Evolutionary conservation across 352 stramenopile species (phyloP).

Genomic region (Globisporangium cederbergense): DNA sequence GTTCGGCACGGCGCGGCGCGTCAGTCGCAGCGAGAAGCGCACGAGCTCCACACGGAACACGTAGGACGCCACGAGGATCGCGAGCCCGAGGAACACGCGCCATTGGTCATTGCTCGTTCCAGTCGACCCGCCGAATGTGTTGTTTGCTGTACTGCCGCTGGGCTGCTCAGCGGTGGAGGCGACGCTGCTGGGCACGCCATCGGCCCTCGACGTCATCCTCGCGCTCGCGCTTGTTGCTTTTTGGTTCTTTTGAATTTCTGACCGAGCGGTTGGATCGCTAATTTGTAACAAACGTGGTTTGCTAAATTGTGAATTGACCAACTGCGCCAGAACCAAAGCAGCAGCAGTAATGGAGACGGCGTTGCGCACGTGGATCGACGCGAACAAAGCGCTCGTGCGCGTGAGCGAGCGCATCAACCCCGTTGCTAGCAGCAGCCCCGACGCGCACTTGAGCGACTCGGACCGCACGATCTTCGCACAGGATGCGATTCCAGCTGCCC

Average conservation of each 20-base stretch:
- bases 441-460: slow-evolving; percentile 21
- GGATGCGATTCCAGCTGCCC: slow-evolving; percentile 22
- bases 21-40: slow-evolving; percentile 66
- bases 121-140: neutral
- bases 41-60: slow-evolving; percentile 77
- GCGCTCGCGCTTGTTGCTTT: neutral
- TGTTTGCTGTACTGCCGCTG: neutral
- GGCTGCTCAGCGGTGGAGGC: neutral
- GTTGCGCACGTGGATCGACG: slow-evolving; percentile 38
- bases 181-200: neutral
- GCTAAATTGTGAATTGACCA: no score
- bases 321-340: neutral
- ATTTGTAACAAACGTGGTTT: neutral
- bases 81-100: slow-evolving; percentile 70
- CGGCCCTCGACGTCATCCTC: neutral
- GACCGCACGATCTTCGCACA: slow-evolving; percentile 55
- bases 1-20: slow-evolving; percentile 51
- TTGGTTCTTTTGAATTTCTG: neutral
- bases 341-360: slow-evolving; percentile 1
- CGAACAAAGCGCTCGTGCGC: slow-evolving; percentile 26
- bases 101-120: slow-evolving; percentile 57
- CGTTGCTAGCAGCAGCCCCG: slow-evolving; percentile 16
- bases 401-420: slow-evolving; percentile 42
- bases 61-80: slow-evolving; percentile 62
- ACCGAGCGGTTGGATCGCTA: neutral